phyloP scores from a whole-genome alignment of 1,284 basidiomycete species.

The Puccinia novopanici region DNA sequence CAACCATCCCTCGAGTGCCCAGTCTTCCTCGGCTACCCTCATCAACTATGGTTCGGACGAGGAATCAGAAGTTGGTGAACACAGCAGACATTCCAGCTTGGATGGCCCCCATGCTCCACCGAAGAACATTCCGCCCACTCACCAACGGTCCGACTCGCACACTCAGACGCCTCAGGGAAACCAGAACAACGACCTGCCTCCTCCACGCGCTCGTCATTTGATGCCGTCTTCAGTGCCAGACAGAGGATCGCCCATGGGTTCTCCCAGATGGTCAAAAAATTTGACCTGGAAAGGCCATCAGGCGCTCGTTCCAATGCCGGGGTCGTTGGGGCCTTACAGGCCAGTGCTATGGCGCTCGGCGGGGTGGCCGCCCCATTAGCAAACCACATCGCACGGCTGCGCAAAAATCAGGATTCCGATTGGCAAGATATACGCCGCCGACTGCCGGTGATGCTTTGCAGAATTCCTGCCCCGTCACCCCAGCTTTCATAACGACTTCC shows the following conservation, averaged over 20 bases:
- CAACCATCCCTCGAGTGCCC: constrained; percentile 40
- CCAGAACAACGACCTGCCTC: neutral
- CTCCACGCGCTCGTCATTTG: constrained; percentile 14
- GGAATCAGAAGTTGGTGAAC: constrained; percentile 21
- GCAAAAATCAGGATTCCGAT: constrained; percentile 33
- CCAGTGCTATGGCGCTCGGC: constrained; percentile 46
- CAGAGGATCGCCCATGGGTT: constrained; percentile 8
- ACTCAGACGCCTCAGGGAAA: neutral
- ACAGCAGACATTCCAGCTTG: neutral
- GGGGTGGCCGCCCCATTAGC: constrained; percentile 44
- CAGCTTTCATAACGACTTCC: neutral
- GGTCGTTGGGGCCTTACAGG: constrained; percentile 45
- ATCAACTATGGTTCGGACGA: constrained; percentile 46
- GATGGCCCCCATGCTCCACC: neutral
- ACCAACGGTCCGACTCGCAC: neutral
- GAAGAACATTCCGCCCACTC: neutral
- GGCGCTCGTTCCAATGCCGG: constrained; percentile 33
- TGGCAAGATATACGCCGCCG: constrained; percentile 22
- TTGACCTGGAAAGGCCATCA: constrained; percentile 25
- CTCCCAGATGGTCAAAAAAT: constrained; percentile 8
- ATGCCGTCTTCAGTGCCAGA: neutral
- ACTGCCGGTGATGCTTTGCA: neutral
- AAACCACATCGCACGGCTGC: constrained; percentile 19
- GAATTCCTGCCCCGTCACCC: neutral
- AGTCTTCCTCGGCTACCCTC: constrained; percentile 43